phyloP scores from a whole-genome alignment of 1,139 yeast species.

The Meyerozyma athensensis region DNA sequence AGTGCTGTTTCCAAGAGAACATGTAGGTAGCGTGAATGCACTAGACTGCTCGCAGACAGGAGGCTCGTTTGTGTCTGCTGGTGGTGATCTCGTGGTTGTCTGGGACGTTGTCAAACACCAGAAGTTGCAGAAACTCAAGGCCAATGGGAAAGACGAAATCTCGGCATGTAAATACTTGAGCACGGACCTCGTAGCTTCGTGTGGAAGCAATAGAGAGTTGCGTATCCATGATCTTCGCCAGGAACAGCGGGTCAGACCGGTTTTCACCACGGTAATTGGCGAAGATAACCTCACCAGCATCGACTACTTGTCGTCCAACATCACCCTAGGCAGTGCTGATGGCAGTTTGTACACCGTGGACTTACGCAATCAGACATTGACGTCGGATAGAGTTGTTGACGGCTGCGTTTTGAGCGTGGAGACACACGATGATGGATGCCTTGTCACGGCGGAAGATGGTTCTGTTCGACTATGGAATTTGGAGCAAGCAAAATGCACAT shows the following conservation, averaged over 20 bases:
- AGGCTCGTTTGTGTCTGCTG: slow-evolving; percentile 12
- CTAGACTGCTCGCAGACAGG: slow-evolving; percentile 11
- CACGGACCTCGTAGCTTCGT: slow-evolving; percentile 17
- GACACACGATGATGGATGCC: slow-evolving; percentile 5
- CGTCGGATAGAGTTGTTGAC: slow-evolving; percentile 13
- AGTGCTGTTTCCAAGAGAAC: slow-evolving; percentile 15
- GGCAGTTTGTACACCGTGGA: slow-evolving; percentile 25
- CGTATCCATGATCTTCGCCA: slow-evolving; percentile 18
- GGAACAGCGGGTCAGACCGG: slow-evolving; percentile 10
- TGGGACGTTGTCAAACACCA: slow-evolving; percentile 15
- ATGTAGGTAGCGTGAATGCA: slow-evolving; percentile 17
- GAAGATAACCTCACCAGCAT: slow-evolving; percentile 27
- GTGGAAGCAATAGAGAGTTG: slow-evolving; percentile 23
- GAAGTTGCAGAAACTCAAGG: slow-evolving; percentile 8
- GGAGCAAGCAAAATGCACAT: neutral
- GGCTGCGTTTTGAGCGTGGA: slow-evolving; percentile 7
- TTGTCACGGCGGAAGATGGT: slow-evolving; percentile 14
- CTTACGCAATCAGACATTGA: slow-evolving; percentile 18
- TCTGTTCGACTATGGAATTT: slow-evolving; percentile 5
- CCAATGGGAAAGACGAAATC: slow-evolving; percentile 12
- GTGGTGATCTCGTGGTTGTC: slow-evolving; percentile 10
- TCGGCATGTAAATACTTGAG: slow-evolving; percentile 13
- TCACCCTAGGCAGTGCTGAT: slow-evolving; percentile 25
- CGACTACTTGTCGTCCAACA: slow-evolving; percentile 11
- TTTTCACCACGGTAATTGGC: slow-evolving; percentile 18